These are phyloP conservation scores for Citrus medica DNA, from an alignment of 345 rosid genomes.

Conservation along the genomic window DNA sequence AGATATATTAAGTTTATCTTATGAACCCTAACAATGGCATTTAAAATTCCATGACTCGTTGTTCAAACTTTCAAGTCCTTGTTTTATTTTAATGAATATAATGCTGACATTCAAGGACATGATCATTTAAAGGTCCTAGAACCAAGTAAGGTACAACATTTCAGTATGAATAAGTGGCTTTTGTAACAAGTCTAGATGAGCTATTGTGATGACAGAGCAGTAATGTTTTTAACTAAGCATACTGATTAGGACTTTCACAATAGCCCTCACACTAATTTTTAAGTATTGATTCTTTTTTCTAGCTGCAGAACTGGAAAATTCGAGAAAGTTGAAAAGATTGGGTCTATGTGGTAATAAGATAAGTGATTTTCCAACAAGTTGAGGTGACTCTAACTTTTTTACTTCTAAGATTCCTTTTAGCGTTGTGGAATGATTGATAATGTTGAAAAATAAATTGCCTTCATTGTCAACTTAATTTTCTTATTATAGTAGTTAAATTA, in stretches of 20 bases:
- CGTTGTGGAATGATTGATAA: no score
- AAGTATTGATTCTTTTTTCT: neutral
- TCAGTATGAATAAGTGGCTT: neutral
- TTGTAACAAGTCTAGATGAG: neutral
- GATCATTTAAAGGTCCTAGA: neutral
- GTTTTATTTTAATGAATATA: no score
- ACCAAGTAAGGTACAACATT: neutral
- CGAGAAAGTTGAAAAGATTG: neutral
- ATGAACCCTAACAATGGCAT: neutral
- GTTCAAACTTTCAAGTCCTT: no score
- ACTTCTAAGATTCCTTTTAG: neutral
- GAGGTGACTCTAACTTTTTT: neutral
- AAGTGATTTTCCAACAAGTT: no score
- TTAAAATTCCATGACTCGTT: no score
- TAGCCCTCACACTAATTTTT: neutral
- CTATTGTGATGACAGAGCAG: no score
- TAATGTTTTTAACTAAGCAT: neutral
- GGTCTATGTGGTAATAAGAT: neutral
- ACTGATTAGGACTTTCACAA: no score
- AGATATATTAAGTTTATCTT: neutral
- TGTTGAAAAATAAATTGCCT: no score
- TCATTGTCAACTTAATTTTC: no score
- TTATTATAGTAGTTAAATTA: no score
- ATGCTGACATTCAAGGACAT: no score
- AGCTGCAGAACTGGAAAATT: neutral